Evolutionary conservation across 768 basidiomycete species (phyloP).

Genomic region (Piloderma croceum): DNA sequence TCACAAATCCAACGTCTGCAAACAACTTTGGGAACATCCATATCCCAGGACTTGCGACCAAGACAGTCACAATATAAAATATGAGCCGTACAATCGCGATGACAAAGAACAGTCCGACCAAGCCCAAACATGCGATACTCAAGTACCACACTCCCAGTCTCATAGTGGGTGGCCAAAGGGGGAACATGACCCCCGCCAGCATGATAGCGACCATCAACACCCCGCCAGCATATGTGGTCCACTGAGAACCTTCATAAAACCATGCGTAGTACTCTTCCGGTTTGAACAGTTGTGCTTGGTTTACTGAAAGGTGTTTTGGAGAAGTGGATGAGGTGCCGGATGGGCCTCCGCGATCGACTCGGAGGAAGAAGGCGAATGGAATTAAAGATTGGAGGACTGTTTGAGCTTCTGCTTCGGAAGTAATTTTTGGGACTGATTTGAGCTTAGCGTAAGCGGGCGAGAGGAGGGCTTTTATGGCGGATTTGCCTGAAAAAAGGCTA

Average conservation of each 20-base stretch:
- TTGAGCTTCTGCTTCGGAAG: slow-evolving; percentile 51
- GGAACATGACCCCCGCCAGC: slow-evolving; percentile 98
- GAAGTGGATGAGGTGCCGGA: slow-evolving; percentile 9
- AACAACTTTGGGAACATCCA: slow-evolving; percentile 99
- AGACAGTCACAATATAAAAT: slow-evolving; percentile 87
- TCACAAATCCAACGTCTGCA: slow-evolving; percentile 96
- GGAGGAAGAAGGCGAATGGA: slow-evolving; percentile 64
- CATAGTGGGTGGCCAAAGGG: slow-evolving; percentile 92
- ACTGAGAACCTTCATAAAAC: slow-evolving; percentile 94
- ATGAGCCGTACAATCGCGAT: slow-evolving; percentile 88
- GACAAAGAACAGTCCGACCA: slow-evolving; percentile 86
- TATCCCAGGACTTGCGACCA: slow-evolving; percentile 84
- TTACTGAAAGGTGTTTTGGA: slow-evolving; percentile 53
- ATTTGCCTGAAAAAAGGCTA: slow-evolving; percentile 42
- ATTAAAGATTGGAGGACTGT: slow-evolving; percentile 46
- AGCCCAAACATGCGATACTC: slow-evolving; percentile 78
- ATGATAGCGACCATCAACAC: slow-evolving; percentile 88
- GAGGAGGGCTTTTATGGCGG: slow-evolving; percentile 60
- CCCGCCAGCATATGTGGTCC: slow-evolving; percentile 89
- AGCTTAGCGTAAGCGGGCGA: slow-evolving; percentile 61
- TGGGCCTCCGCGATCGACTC: slow-evolving; percentile 48
- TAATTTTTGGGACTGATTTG: slow-evolving; percentile 51
- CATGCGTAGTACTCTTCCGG: slow-evolving; percentile 87
- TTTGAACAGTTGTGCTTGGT: slow-evolving; percentile 74
- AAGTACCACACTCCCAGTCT: slow-evolving; percentile 95